Conservation (phyloP, 495 filamentous ascomycete genomes). For the Daldinia vernicosa region DNA sequence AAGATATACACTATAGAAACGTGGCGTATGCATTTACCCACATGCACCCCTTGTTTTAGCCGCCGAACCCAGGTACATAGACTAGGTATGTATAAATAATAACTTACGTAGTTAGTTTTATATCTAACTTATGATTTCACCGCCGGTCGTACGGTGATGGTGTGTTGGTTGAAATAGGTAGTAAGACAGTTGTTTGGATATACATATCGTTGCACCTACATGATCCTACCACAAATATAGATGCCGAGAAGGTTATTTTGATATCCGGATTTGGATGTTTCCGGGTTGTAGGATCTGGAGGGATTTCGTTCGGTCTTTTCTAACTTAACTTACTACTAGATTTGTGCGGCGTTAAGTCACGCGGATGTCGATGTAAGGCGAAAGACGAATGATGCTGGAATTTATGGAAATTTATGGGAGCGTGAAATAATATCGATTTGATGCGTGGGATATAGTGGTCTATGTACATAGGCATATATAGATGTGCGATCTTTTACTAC, state of each 20-base stretch:
- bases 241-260: conserved; percentile 3
- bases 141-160: conserved; percentile 30
- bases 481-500: not conserved
- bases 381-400: not conserved
- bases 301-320: conserved; percentile 4
- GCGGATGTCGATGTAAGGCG: not conserved
- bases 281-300: conserved; percentile 22
- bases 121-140: conserved; percentile 5
- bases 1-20: not conserved
- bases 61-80: not conserved
- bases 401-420: not conserved
- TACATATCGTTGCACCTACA: not conserved
- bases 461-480: not conserved
- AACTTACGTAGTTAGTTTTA: too few species aligned
- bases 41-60: conserved; percentile 22
- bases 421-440: not conserved
- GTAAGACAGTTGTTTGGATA: not conserved
- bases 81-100: not conserved
- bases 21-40: not conserved
- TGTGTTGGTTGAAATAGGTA: conserved; percentile 9
- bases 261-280: conserved; percentile 2
- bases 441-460: not conserved
- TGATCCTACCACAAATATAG: conserved; percentile 28
- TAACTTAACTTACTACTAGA: too few species aligned
- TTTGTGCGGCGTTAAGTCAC: conserved; percentile 5